phyloP scores from a whole-genome alignment of 2,329 filamentous ascomycete species.

The Ophiocordyceps polyrhachis-furcata region DNA sequence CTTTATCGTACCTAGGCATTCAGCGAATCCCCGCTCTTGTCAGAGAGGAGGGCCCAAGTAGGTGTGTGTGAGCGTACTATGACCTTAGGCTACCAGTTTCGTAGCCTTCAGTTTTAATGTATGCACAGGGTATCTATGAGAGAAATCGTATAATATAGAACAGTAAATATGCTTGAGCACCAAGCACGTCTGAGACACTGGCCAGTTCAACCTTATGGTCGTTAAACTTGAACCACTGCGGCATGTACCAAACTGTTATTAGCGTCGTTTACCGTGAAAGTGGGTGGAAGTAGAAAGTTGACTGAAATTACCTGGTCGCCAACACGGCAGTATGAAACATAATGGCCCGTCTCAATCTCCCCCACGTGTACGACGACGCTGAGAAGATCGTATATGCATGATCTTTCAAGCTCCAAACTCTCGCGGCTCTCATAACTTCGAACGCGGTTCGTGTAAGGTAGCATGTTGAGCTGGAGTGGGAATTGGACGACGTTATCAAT shows the following conservation, averaged over 20 bases:
- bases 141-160: conserved; percentile 63
- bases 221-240: conserved; percentile 85
- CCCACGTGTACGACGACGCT: conserved; percentile 88
- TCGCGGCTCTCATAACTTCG: conserved; percentile 30
- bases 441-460: conserved; percentile 64
- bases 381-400: conserved; percentile 68
- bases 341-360: conserved; percentile 83
- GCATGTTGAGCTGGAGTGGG: conserved; percentile 72
- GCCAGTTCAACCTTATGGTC: conserved; percentile 83
- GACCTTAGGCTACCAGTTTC: no score
- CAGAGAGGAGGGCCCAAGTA: no score
- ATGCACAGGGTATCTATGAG: no score
- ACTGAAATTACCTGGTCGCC: conserved; percentile 39
- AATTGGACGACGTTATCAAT: conserved; percentile 77
- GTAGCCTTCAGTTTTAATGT: no score
- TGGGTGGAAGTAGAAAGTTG: background rate
- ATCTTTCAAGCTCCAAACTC: conserved; percentile 38
- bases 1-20: no score
- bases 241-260: conserved; percentile 1
- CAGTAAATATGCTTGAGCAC: conserved; percentile 72
- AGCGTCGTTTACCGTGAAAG: conserved; percentile 1
- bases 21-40: no score
- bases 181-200: conserved; percentile 66
- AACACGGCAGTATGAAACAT: conserved; percentile 73
- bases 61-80: no score